Evolutionary conservation across 2,329 filamentous ascomycete genomes (phyloP), one percentile per base, ranked within the genome.

Genomic region (Sporothrix phasma): DNA sequence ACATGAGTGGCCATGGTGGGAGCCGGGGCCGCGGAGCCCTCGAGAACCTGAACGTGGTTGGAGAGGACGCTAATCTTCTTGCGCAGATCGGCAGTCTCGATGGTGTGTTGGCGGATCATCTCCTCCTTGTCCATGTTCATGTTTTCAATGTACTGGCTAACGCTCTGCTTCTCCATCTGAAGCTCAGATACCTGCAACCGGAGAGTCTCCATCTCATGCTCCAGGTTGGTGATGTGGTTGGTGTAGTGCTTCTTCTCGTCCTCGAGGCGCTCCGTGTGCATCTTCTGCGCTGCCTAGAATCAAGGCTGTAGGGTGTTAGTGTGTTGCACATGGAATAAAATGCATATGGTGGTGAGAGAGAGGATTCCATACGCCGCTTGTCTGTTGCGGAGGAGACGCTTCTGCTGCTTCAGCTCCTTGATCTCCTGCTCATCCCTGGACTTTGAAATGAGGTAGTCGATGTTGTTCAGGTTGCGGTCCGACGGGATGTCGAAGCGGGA

Each of bases 341-440:
- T 66, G 64, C 54, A 34, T 10, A 51, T 39, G 64, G 61, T 43
- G 66, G 58, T 64, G 24, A 39, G 45, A 22, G n/a, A 7, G 13
- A 19, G 26, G 4, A 24, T 17, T 67, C 84, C 89, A 80, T 86
- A 96, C 91, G 94, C 94, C 77, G 94, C 94, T 79, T 97, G 93
- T 72, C 94, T 87, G 78, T 99, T 99, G 72, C 94, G 85, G 68
- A 99, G 81, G 67, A 99, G 81, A 66, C 94, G 88, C 82, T 97
- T 97, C 77, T 97, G 94, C 75, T 96, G 92, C 84, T 99, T 99
- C 72, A 99, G 83, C 78, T 97, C 92, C 82, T 96, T 97, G 79
- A 96, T 89, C 79, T 96, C 88, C 69, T 94, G 87, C 72, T 97
- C 93, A 75, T 95, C 88, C 64, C 85, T 91, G 41, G 91, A 93